Evolutionary conservation across 1,284 basidiomycete genomes (phyloP).

Genomic region (Cerrena zonata): DNA sequence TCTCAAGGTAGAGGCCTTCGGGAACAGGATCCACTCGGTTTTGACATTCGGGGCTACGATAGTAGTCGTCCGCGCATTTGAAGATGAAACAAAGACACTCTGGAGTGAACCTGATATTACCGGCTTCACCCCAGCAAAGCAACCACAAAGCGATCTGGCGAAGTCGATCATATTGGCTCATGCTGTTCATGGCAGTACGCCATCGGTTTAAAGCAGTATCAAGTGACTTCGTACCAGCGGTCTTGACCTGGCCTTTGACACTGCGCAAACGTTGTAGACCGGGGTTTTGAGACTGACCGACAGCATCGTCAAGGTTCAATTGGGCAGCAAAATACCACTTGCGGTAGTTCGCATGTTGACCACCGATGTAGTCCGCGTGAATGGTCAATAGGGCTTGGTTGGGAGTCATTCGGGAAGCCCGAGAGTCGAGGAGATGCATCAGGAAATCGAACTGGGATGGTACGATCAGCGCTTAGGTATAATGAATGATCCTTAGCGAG

Average conservation of each 20-base stretch:
- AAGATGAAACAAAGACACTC: constrained; percentile 99
- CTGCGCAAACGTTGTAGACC: constrained; percentile 85
- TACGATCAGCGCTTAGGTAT: too few species aligned
- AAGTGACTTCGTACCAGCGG: constrained; percentile 75
- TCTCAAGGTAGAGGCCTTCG: constrained; percentile 89
- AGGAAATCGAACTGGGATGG: constrained; percentile 82
- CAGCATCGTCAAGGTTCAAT: constrained; percentile 97
- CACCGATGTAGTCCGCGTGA: constrained; percentile 98
- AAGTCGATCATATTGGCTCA: constrained; percentile 97
- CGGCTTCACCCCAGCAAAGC: constrained; percentile 97
- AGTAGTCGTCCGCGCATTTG: constrained; percentile 99
- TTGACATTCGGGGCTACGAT: constrained; percentile 96
- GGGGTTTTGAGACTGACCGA: constrained; percentile 91
- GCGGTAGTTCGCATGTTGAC: constrained; percentile 92
- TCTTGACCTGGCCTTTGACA: constrained; percentile 62
- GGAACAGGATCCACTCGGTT: constrained; percentile 90
- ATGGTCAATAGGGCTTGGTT: constrained; percentile 92
- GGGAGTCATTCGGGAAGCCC: constrained; percentile 97
- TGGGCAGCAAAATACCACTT: constrained; percentile 99
- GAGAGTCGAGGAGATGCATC: constrained; percentile 95
- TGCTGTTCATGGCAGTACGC: constrained; percentile 98
- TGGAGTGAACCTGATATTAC: constrained; percentile 94
- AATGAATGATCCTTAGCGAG: too few species aligned
- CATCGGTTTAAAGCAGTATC: constrained; percentile 90
- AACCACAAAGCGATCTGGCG: constrained; percentile 94